phyloP scores from a whole-genome alignment of 129 eudicot genomes.

The Artemisia tridentata region DNA sequence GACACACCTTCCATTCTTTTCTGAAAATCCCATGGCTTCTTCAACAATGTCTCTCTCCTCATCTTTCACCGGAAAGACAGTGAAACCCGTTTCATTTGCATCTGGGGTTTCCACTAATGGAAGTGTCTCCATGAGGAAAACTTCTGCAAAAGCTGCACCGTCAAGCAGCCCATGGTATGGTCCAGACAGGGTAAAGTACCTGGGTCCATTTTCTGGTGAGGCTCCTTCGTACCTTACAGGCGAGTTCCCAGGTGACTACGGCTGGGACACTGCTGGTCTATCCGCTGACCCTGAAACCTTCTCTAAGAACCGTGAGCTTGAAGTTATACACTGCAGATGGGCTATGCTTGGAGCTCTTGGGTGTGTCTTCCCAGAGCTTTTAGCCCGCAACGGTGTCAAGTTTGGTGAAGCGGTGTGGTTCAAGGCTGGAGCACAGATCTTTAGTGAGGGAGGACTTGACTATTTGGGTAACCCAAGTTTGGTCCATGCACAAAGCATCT shows the following conservation, averaged over 20 bases:
- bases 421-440: slow-evolving; percentile 25
- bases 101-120: slow-evolving; percentile 6
- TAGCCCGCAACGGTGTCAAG: slow-evolving; percentile 20
- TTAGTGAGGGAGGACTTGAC: slow-evolving; percentile 21
- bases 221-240: slow-evolving; percentile 28
- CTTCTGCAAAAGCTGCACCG: slow-evolving; percentile 4
- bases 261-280: slow-evolving; percentile 19
- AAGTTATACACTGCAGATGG: not conserved
- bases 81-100: slow-evolving; percentile 6
- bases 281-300: slow-evolving; percentile 19
- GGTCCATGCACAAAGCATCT: slow-evolving; percentile 22
- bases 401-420: slow-evolving; percentile 29
- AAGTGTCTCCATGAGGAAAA: slow-evolving; percentile 15
- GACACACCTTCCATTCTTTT: not conserved
- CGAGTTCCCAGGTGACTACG: slow-evolving; percentile 28
- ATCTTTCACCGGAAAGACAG: slow-evolving; percentile 9
- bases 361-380: slow-evolving; percentile 22
- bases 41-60: slow-evolving; percentile 26
- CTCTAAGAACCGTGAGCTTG: slow-evolving; percentile 20
- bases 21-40: slow-evolving; percentile 15
- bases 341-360: slow-evolving; percentile 16
- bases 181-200: slow-evolving; percentile 27
- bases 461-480: not conserved
- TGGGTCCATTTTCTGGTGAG: slow-evolving; percentile 29
- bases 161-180: slow-evolving; percentile 22